Base-by-base conservation (phyloP, 2,329 filamentous ascomycete genomes). In the Myriosclerotinia scirpicola region DNA sequence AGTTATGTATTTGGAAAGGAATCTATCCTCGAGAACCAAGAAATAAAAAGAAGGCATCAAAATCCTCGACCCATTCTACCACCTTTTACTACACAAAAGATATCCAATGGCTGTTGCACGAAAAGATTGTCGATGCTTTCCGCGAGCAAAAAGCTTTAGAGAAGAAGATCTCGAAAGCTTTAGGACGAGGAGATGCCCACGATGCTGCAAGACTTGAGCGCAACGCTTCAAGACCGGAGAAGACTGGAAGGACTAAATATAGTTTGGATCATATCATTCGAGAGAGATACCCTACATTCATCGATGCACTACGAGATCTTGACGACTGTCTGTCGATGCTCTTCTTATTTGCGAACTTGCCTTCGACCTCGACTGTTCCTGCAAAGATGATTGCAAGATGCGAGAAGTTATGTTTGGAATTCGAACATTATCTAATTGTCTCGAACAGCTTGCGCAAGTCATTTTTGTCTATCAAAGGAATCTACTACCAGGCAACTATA, bases 1-100 rank as follows among this genome's bases (percentile, higher is more conserved):
- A 96, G 81, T 85, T 99, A 78, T 99, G 95, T 82, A 99, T 99
- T 79, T 99, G 97, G 90, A 98, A 98, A 84, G 95, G 93, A 75
- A 98, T 99, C 79, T 99, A 97, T 81, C 95, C 95, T 72, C 91
- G 95, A 76, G 95, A 99, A 83, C 95, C 95, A 71, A 88, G 95
- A 77, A 97, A 90, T 83, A 94, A 93, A 84, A 97, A 96, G 84
- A 97, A 97, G 86, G 95, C 91, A 53, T 92, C 90, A 77, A 97
- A 96, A 80, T 92, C 91, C 68, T 88, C 93, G 36, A 97, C 91
- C 46, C 88, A 90, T 69, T 93, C 90, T 66, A 98, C 94, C 38
- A 99, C 95, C 69, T 99, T 98, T 74, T 90, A 90, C 81, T 90
- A 90, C 77, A 81, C 93, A 77, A 97, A 96, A 83, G 95, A 99